Conservation (phyloP, 768 basidiomycete species). For the Lentinula raphanica region DNA sequence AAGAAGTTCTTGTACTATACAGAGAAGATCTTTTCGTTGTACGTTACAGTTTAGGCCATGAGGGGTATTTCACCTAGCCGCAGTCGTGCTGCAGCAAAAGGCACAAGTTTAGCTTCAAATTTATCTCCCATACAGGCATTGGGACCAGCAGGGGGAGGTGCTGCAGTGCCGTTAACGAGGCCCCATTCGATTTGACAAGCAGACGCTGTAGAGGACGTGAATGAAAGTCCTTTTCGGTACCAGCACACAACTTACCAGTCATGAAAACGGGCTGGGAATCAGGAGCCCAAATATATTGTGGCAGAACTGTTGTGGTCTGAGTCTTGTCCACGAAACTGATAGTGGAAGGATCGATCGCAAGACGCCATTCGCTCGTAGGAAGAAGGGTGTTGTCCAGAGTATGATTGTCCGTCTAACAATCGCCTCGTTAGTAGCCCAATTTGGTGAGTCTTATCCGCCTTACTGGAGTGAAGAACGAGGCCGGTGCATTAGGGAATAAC, state of each 20-base stretch:
- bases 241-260: conserved; percentile 17
- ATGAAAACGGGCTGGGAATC: conserved; percentile 33
- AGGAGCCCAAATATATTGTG: conserved; percentile 36
- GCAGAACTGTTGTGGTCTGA: conserved; percentile 19
- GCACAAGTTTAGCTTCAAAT: conserved; percentile 31
- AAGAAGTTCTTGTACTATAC: not conserved
- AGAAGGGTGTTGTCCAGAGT: conserved; percentile 34
- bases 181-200: conserved; percentile 36
- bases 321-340: conserved; percentile 29
- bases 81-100: conserved; percentile 35
- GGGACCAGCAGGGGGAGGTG: conserved; percentile 27
- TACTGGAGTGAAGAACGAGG: conserved; percentile 31
- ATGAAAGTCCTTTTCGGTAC: too few relatives aligned
- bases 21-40: not conserved
- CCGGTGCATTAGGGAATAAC: conserved; percentile 32
- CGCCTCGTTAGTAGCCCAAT: not conserved
- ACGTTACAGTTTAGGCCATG: conserved; percentile 14
- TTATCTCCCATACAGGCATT: conserved; percentile 25
- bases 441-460: conserved; percentile 5
- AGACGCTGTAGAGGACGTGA: conserved; percentile 14
- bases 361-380: conserved; percentile 32
- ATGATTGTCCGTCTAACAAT: conserved; percentile 30
- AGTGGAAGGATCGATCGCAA: conserved; percentile 35
- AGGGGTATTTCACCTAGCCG: conserved; percentile 36
- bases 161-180: conserved; percentile 25